phyloP scores from a whole-genome alignment of 2,329 filamentous ascomycete genomes.

The Xylariaceae sp. region DNA sequence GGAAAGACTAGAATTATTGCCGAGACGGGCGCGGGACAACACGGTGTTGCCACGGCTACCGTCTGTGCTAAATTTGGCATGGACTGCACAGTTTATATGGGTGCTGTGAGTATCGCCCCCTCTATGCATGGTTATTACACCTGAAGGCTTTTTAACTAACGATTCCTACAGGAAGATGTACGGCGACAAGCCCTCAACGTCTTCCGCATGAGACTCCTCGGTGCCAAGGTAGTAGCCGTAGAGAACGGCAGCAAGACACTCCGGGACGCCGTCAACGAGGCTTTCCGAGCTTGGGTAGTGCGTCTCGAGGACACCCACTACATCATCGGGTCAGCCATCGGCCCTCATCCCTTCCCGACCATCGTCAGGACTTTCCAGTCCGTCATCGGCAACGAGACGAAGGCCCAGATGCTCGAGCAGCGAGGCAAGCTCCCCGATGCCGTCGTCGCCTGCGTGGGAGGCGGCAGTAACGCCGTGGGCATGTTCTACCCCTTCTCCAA shows the following conservation, averaged over 20 bases:
- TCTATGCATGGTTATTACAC: background rate
- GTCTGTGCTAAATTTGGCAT: conserved; percentile 98
- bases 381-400: conserved; percentile 92
- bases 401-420: conserved; percentile 80
- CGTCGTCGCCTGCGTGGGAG: conserved; percentile 93
- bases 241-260: conserved; percentile 83
- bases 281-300: conserved; percentile 88
- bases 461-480: conserved; percentile 89
- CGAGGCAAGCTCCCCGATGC: conserved; percentile 89
- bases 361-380: conserved; percentile 98
- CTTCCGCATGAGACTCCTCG: conserved; percentile 95
- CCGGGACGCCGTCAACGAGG: conserved; percentile 90
- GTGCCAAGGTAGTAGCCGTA: conserved; percentile 87
- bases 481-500: conserved; percentile 98
- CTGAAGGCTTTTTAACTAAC: background rate
- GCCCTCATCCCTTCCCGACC: conserved; percentile 94
- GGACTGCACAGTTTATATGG: conserved; percentile 98
- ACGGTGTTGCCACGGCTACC: conserved; percentile 95
- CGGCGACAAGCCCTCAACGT: conserved; percentile 95
- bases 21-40: conserved; percentile 94
- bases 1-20: conserved; percentile 98
- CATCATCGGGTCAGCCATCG: conserved; percentile 95
- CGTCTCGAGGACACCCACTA: conserved; percentile 93
- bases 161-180: conserved; percentile 66
- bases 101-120: conserved; percentile 53